A percentile compares a stretch with the other conserved stretches of the same genome.
Conservation (phyloP, 352 stramenopile genomes). For the Globisporangium orthogonon region DNA sequence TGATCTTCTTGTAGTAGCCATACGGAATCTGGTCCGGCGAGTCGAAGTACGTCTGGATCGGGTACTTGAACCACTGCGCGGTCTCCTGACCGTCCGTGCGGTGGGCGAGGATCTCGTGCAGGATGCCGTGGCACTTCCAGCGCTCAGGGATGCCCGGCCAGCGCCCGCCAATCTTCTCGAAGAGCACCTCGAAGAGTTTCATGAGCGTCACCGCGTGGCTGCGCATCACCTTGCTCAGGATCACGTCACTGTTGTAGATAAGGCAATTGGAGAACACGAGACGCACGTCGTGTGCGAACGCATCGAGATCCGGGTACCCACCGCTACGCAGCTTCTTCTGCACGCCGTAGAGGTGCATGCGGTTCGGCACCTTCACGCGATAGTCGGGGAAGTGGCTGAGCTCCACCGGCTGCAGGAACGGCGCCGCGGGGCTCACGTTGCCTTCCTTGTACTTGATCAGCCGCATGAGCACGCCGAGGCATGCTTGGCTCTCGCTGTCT, state of each 20-base stretch:
- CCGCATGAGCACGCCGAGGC: constrained; percentile 65
- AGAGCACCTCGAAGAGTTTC: constrained; percentile 74
- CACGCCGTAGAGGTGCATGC: constrained; percentile 82
- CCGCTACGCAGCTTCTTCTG: constrained; percentile 80
- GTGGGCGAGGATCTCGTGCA: constrained; percentile 69
- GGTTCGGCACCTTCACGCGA: constrained; percentile 74
- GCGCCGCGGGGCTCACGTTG: constrained; percentile 55
- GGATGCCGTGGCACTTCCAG: constrained; percentile 82
- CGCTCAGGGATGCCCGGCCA: constrained; percentile 66
- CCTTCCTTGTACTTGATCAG: constrained; percentile 85
- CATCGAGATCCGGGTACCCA: constrained; percentile 52
- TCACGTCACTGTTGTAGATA: constrained; percentile 84
- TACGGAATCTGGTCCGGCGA: constrained; percentile 79
- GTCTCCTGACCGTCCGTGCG: constrained; percentile 73
- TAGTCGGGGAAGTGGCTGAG: constrained; percentile 82
- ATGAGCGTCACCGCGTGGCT: constrained; percentile 80
- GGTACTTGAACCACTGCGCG: constrained; percentile 86
- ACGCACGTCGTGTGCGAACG: constrained; percentile 73
- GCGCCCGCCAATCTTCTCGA: constrained; percentile 56
- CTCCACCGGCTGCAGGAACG: constrained; percentile 80
- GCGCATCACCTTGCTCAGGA: constrained; percentile 78
- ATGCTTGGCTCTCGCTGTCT: constrained; percentile 44
- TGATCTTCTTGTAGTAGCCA: constrained; percentile 78
- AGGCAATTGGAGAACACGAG: constrained; percentile 87
- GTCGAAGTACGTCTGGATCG: constrained; percentile 80